Conservation (phyloP, 768 basidiomycete species). For the Tubosaeta sp. region DNA sequence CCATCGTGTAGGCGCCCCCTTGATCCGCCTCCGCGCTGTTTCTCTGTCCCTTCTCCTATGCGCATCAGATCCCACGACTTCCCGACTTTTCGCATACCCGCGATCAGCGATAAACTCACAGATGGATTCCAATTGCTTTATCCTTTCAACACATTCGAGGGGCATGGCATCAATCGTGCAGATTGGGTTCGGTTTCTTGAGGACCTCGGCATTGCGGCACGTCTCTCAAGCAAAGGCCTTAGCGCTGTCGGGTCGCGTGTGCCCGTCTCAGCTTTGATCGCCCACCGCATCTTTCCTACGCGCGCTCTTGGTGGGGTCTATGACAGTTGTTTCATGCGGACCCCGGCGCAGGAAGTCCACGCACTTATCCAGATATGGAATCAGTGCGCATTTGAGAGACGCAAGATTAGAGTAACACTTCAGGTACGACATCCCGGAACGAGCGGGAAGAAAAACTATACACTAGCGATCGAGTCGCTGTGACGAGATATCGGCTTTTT, state of each 20-base stretch:
- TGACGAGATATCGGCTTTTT: conserved; percentile 3
- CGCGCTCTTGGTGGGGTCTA: conserved; percentile 15
- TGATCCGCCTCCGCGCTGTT: conserved; percentile 30
- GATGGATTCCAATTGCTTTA: conserved; percentile 28
- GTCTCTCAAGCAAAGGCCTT: conserved; percentile 21
- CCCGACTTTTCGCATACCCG: conserved; percentile 24
- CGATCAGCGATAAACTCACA: conserved; percentile 17
- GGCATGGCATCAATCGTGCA: conserved; percentile 23
- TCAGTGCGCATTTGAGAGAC: conserved; percentile 30
- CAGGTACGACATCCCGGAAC: conserved; percentile 1
- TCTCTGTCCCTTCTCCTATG: conserved; percentile 25
- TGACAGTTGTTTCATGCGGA: conserved; percentile 18
- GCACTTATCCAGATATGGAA: conserved; percentile 29
- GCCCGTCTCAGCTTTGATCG: conserved; percentile 11
- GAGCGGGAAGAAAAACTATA: conserved; percentile 4
- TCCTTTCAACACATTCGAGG: conserved; percentile 21
- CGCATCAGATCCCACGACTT: conserved; percentile 26
- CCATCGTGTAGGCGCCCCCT: conserved; percentile 18
- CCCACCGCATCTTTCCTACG: conserved; percentile 16
- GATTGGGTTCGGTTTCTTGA: conserved; percentile 31
- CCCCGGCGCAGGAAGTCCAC: conserved; percentile 18
- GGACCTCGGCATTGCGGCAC: conserved; percentile 26
- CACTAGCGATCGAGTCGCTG: conserved; percentile 27
- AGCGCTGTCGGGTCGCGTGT: conserved; percentile 21
- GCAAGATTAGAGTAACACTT: conserved; percentile 24